Evolutionary conservation across 345 rosid genomes (phyloP).

Genomic region (rapeseed (Brassica napus)): DNA sequence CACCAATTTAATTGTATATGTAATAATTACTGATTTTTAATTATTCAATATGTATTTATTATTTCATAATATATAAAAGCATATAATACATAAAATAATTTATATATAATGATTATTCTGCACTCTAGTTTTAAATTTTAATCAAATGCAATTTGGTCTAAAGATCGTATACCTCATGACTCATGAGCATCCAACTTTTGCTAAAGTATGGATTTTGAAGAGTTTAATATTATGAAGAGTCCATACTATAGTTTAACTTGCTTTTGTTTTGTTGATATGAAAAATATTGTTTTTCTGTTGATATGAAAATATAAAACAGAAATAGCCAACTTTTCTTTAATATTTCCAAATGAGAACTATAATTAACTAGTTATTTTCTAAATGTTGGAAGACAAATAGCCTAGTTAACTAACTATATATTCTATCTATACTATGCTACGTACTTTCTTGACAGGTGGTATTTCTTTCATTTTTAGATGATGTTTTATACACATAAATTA

Average conservation of each 20-base stretch:
- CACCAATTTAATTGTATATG: no score
- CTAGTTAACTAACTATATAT: no score
- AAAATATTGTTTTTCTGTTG: no score
- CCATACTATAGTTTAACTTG: slow-evolving; percentile 22
- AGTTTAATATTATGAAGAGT: slow-evolving; percentile 18
- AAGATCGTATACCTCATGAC: slow-evolving; percentile 25
- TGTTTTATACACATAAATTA: no score
- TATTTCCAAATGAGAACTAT: neutral
- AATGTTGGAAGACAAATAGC: neutral
- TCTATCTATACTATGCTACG: no score
- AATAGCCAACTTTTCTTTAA: no score
- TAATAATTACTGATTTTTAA: no score
- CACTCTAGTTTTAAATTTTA: neutral
- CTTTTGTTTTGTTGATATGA: slow-evolving; percentile 19
- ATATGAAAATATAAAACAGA: no score
- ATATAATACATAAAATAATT: neutral
- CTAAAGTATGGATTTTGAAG: slow-evolving; percentile 23
- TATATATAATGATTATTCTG: neutral
- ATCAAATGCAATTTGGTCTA: slow-evolving; percentile 23
- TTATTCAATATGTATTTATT: no score
- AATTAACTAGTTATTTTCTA: neutral
- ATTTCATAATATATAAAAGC: neutral
- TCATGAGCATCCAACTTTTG: slow-evolving; percentile 40
- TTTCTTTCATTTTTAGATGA: no score
- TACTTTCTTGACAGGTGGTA: no score